phyloP scores from a whole-genome alignment of 768 basidiomycete species.

The Galerina marginata region DNA sequence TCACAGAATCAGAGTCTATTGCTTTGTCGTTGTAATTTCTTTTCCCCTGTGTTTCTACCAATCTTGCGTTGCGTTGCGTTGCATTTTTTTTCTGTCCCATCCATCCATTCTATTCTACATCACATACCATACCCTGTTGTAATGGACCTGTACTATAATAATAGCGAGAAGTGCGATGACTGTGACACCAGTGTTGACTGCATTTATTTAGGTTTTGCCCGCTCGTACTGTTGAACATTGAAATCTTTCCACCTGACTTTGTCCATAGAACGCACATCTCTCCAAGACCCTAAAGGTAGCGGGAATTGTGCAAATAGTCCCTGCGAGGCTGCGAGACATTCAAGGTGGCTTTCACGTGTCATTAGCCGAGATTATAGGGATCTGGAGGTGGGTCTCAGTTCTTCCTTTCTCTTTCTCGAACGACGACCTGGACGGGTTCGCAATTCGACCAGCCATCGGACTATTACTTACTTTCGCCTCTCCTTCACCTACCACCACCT shows the following conservation, averaged over 20 bases:
- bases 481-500: not conserved
- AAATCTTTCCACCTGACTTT: no score
- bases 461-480: not conserved
- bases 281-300: no score
- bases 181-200: no score
- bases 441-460: constrained; percentile 3
- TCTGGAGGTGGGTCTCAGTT: not conserved
- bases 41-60: not conserved
- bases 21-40: not conserved
- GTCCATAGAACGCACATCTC: no score
- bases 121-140: constrained; percentile 15
- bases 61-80: not conserved
- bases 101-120: constrained; percentile 5
- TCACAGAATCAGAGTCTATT: not conserved
- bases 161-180: not conserved
- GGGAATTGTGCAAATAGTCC: not conserved
- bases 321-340: not conserved
- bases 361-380: not conserved
- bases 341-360: constrained; percentile 10
- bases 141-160: constrained; percentile 7
- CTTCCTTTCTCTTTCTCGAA: not conserved
- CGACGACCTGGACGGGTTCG: constrained; percentile 3
- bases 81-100: not conserved
- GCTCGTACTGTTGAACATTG: no score
- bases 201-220: no score